Evolutionary conservation across 2,329 filamentous ascomycete species (phyloP).

Genomic region (Periconia digitata): DNA sequence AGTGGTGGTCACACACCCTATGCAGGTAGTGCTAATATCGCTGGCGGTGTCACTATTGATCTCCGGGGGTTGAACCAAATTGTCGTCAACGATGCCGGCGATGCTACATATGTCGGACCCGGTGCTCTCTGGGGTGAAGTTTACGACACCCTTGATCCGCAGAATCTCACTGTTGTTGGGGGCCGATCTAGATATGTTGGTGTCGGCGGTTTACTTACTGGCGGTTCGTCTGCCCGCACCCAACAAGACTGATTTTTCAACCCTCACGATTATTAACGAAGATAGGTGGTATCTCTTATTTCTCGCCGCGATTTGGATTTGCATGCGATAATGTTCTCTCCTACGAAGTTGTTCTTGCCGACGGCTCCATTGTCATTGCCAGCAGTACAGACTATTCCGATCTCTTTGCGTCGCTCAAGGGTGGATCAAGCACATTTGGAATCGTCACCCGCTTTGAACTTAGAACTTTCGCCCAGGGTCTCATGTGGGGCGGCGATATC

Average conservation of each 20-base stretch:
- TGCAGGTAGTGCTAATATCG: conserved; percentile 4
- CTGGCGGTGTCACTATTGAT: neutral
- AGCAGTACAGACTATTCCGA: conserved; percentile 17
- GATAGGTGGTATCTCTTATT: conserved; percentile 5
- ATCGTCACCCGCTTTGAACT: conserved; percentile 17
- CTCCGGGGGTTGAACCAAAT: conserved; percentile 2
- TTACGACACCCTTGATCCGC: conserved; percentile 1
- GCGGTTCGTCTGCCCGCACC: conserved; percentile 11
- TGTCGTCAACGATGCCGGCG: conserved; percentile 9
- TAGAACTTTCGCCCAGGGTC: conserved; percentile 1
- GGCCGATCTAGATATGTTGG: conserved; percentile 12
- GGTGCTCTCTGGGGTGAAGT: conserved; percentile 16
- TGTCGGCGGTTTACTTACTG: conserved; percentile 24
- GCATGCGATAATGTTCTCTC: neutral
- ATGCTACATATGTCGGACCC: conserved; percentile 20
- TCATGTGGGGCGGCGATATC: conserved; percentile 8
- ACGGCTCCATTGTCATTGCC: conserved; percentile 5
- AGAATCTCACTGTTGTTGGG: conserved; percentile 9
- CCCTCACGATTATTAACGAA: no score
- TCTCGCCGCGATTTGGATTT: conserved; percentile 2
- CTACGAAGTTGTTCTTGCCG: conserved; percentile 5
- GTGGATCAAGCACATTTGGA: conserved; percentile 13
- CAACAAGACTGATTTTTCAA: neutral
- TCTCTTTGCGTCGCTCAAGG: conserved; percentile 17
- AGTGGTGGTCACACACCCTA: conserved; percentile 14